Percentiles rank a stretch among this genome's conserved stretches.
Conservation (phyloP, 176 grass and related monocot genomes). For the Carex myosuroides region DNA sequence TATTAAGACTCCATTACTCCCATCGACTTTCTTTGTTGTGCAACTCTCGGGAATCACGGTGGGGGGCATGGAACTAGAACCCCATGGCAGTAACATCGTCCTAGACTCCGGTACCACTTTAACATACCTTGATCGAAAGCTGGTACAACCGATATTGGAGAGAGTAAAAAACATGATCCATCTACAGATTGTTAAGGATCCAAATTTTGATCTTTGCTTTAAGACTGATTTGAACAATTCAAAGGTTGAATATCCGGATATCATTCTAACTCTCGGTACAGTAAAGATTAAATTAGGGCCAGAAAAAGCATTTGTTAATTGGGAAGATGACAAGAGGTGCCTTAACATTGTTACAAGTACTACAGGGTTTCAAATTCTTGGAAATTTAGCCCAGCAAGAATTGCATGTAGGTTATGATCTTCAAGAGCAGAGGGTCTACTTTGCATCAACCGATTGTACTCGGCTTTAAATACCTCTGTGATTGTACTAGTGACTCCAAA, state of each 20-base stretch:
- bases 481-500: no score
- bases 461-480: background rate
- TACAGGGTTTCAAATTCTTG: background rate
- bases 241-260: background rate
- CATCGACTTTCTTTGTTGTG: background rate
- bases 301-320: background rate
- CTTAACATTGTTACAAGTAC: background rate
- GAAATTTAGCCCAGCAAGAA: slow-evolving; percentile 6
- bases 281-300: background rate
- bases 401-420: slow-evolving; percentile 13
- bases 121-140: background rate
- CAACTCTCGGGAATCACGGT: background rate
- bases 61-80: background rate
- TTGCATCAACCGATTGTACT: background rate
- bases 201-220: slow-evolving; percentile 12
- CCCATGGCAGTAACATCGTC: background rate
- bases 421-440: background rate
- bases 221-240: background rate
- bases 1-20: background rate
- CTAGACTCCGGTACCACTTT: slow-evolving; percentile 15
- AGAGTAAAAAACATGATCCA: background rate
- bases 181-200: background rate
- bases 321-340: background rate
- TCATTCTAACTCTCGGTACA: background rate
- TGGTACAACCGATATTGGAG: background rate